phyloP scores from a whole-genome alignment of 1,139 yeast species.

The Wickerhamomyces sp. region DNA sequence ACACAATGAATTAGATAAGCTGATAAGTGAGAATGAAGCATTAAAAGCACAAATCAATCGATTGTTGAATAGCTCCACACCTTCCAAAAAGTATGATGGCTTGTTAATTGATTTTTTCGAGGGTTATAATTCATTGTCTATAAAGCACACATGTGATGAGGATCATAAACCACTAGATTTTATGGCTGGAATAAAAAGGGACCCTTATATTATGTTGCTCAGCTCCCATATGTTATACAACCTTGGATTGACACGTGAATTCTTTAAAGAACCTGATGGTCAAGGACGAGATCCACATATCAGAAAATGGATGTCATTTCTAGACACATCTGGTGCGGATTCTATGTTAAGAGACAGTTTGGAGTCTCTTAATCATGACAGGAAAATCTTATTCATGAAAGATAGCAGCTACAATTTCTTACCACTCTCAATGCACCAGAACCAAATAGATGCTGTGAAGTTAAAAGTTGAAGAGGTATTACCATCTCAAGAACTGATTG shows the following conservation, averaged over 20 bases:
- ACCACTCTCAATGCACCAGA: too few relatives aligned
- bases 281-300: background rate
- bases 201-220: background rate
- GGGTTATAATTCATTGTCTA: conserved; percentile 7
- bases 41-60: too few relatives aligned
- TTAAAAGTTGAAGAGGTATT: background rate
- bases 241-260: too few relatives aligned
- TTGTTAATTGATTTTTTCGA: conserved; percentile 5
- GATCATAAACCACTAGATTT: conserved; percentile 2
- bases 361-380: too few relatives aligned
- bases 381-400: too few relatives aligned
- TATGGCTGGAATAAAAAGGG: background rate
- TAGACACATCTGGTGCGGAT: background rate
- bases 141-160: conserved; percentile 6
- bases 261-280: too few relatives aligned
- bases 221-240: background rate
- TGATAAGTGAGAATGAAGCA: too few relatives aligned
- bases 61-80: too few relatives aligned
- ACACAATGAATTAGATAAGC: too few relatives aligned
- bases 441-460: background rate
- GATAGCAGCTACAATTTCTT: too few relatives aligned
- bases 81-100: background rate
- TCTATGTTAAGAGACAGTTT: too few relatives aligned
- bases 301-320: conserved; percentile 3
- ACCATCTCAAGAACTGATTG: background rate